Evolutionary conservation across 352 stramenopile genomes (phyloP).

Genomic region (Phytophthora pini): DNA sequence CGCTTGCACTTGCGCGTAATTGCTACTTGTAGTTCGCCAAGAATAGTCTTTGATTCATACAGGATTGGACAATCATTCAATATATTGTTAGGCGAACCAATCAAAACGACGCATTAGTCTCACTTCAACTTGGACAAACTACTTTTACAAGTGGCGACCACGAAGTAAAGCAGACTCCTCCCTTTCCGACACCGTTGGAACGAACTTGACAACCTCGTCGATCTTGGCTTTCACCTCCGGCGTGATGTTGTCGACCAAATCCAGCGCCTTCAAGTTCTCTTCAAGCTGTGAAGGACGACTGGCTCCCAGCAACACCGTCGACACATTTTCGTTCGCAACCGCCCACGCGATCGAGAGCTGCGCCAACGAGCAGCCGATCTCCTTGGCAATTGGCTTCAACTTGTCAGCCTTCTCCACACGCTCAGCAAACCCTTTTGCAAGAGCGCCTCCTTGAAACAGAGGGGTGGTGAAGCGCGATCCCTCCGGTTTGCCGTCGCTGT

Average conservation of each 20-base stretch:
- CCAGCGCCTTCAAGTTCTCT: slow-evolving; percentile 9
- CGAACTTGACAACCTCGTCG: not conserved
- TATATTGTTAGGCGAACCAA: not conserved
- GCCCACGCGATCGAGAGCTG: slow-evolving; percentile 9
- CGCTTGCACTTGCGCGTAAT: not conserved
- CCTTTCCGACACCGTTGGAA: not conserved
- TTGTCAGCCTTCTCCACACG: slow-evolving; percentile 15
- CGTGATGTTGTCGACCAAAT: not conserved
- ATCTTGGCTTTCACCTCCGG: slow-evolving; percentile 7
- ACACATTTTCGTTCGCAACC: slow-evolving; percentile 6
- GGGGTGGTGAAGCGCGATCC: slow-evolving; percentile 28
- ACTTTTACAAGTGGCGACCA: not conserved
- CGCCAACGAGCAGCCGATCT: slow-evolving; percentile 1
- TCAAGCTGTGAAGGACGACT: slow-evolving; percentile 4
- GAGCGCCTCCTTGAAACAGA: slow-evolving; percentile 1
- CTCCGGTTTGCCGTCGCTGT: slow-evolving; percentile 10
- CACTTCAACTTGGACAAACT: not conserved
- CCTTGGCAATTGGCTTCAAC: slow-evolving; percentile 13
- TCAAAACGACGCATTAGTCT: not conserved
- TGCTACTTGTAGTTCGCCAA: not conserved
- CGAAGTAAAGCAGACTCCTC: slow-evolving; percentile 2
- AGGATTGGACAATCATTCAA: too few relatives aligned
- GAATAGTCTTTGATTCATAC: too few relatives aligned
- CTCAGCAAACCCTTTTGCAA: slow-evolving; percentile 2
- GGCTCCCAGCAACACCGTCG: slow-evolving; percentile 4